Conservation (phyloP, 768 basidiomycete genomes). For the Xerocomellus dryophilus region DNA sequence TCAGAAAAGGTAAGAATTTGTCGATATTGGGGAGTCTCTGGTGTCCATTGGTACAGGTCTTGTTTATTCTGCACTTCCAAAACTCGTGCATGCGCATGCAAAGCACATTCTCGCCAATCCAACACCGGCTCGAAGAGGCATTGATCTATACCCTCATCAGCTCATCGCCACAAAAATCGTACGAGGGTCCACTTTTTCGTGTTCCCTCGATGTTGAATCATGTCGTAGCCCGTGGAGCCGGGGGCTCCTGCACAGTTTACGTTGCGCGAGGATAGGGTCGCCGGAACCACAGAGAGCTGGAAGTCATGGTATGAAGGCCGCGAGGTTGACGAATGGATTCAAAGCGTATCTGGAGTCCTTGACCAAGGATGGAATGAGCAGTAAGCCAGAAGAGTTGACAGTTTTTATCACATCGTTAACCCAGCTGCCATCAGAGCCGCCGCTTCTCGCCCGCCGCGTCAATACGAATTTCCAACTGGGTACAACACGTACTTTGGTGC, state of each 20-base stretch:
- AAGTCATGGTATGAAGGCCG: slow-evolving; percentile 70
- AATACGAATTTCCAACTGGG: slow-evolving; percentile 96
- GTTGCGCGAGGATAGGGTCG: slow-evolving; percentile 70
- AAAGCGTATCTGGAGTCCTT: slow-evolving; percentile 80
- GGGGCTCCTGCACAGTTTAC: slow-evolving; percentile 61
- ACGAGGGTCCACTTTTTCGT: slow-evolving; percentile 11
- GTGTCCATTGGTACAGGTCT: slow-evolving; percentile 55
- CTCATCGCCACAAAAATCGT: slow-evolving; percentile 82
- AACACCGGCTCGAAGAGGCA: slow-evolving; percentile 47
- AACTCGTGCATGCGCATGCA: slow-evolving; percentile 78
- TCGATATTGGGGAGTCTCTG: neutral
- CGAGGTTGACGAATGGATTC: slow-evolving; percentile 94
- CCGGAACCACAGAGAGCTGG: slow-evolving; percentile 80
- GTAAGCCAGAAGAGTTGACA: slow-evolving; percentile 40
- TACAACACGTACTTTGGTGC: slow-evolving; percentile 79
- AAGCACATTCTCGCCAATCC: slow-evolving; percentile 59
- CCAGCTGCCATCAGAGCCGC: slow-evolving; percentile 46
- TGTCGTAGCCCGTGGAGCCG: slow-evolving; percentile 67
- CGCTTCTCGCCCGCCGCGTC: slow-evolving; percentile 51
- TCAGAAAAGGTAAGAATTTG: slow-evolving; percentile 72
- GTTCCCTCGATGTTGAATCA: slow-evolving; percentile 5
- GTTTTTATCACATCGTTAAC: neutral
- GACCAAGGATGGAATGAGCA: slow-evolving; percentile 89
- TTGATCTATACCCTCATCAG: slow-evolving; percentile 82
- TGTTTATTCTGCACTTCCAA: slow-evolving; percentile 67